These are phyloP conservation scores for Colletotrichum tabaci DNA, from an alignment of 2,329 filamentous ascomycete species.

Conservation along the genomic window DNA sequence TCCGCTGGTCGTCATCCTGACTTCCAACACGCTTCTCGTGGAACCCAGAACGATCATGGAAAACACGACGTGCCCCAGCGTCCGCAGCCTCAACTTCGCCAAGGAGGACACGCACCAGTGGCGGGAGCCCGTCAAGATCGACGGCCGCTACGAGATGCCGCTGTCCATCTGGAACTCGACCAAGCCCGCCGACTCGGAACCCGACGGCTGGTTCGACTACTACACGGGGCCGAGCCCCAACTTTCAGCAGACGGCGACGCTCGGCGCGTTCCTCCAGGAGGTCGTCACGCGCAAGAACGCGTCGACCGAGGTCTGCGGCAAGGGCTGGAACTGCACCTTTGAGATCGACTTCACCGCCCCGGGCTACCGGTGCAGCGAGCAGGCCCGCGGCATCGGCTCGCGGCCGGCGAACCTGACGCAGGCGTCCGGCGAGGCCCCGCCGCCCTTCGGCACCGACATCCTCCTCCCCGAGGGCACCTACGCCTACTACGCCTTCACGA, in stretches of 20 bases:
- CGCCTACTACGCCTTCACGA: slow-evolving; percentile 51
- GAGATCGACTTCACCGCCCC: slow-evolving; percentile 52
- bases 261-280: slow-evolving; percentile 48
- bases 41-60: slow-evolving; percentile 45
- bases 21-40: slow-evolving; percentile 55
- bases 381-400: slow-evolving; percentile 49
- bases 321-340: slow-evolving; percentile 55
- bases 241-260: slow-evolving; percentile 48
- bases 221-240: slow-evolving; percentile 48
- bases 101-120: slow-evolving; percentile 54
- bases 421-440: slow-evolving; percentile 44
- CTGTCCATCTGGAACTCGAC: slow-evolving; percentile 53
- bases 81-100: slow-evolving; percentile 53
- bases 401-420: slow-evolving; percentile 44
- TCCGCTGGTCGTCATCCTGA: slow-evolving; percentile 57
- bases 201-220: slow-evolving; percentile 51
- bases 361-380: slow-evolving; percentile 54
- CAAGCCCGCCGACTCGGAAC: slow-evolving; percentile 43
- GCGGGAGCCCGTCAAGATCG: slow-evolving; percentile 50
- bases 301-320: slow-evolving; percentile 50
- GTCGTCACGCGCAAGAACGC: slow-evolving; percentile 47
- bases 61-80: slow-evolving; percentile 49
- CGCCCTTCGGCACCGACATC: slow-evolving; percentile 49
- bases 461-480: slow-evolving; percentile 49
- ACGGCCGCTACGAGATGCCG: slow-evolving; percentile 48